These are phyloP conservation scores for Rhizopus sp. DNA, from an alignment of 371 early-diverging fungal species.

Conservation along the genomic window DNA sequence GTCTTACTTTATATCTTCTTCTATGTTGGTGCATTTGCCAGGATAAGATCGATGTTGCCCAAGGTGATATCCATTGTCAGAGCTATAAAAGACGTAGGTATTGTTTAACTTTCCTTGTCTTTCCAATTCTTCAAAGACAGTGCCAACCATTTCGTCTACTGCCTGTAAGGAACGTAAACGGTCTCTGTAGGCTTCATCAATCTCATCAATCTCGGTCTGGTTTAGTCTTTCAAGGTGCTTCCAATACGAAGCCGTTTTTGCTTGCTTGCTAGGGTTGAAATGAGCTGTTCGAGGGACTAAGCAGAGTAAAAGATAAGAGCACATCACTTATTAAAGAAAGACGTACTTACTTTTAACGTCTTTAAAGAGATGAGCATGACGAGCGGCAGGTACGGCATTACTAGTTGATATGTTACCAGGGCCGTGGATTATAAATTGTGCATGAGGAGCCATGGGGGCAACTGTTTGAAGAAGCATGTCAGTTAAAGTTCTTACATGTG, in stretches of 20 bases:
- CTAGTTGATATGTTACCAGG: conserved; percentile 29
- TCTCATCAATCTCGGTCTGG: conserved; percentile 35
- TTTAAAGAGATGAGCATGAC: conserved; percentile 55
- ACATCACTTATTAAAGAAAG: neutral
- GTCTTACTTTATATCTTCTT: conserved; percentile 63
- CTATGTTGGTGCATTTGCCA: conserved; percentile 62
- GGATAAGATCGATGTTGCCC: conserved; percentile 64
- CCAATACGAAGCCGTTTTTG: conserved; percentile 60
- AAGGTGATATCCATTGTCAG: conserved; percentile 72
- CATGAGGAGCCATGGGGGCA: conserved; percentile 39
- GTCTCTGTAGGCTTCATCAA: conserved; percentile 59
- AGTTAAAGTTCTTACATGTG: neutral
- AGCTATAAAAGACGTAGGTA: conserved; percentile 65
- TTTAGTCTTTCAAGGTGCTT: conserved; percentile 44
- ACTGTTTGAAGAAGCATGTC: neutral
- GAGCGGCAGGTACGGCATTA: conserved; percentile 52
- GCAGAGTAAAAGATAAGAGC: conserved; percentile 15
- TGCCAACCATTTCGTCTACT: conserved; percentile 65
- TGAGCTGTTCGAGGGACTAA: conserved; percentile 61
- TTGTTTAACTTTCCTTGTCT: conserved; percentile 59
- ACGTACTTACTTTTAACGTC: conserved; percentile 40
- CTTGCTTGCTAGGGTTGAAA: conserved; percentile 58
- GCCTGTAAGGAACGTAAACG: conserved; percentile 65
- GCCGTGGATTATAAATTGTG: conserved; percentile 33
- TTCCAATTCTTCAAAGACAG: conserved; percentile 55